phyloP scores from a whole-genome alignment of 306 rosid genomes.

The Quercus wislizeni region DNA sequence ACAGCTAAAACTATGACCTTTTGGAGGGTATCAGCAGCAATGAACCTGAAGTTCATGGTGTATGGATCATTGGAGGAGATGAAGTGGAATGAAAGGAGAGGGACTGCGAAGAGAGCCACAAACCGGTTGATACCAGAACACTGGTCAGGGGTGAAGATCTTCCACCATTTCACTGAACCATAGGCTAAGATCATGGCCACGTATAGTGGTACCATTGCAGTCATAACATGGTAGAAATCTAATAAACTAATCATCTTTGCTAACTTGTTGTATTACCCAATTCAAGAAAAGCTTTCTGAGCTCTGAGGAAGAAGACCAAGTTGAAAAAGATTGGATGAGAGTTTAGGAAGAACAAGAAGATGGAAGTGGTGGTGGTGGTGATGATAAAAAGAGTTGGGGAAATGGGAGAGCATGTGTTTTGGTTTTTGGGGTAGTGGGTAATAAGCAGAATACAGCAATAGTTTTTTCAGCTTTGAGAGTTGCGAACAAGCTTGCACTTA shows the following conservation, averaged over 20 bases:
- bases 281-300: not conserved
- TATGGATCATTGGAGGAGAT: constrained; percentile 80
- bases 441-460: constrained; percentile 32
- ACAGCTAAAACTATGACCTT: constrained; percentile 61
- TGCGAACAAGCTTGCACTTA: constrained; percentile 47
- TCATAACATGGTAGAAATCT: constrained; percentile 92
- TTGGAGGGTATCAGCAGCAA: constrained; percentile 84
- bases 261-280: not conserved
- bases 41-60: constrained; percentile 71
- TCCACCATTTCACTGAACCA: constrained; percentile 97
- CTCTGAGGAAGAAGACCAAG: not conserved
- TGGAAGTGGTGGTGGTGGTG: constrained; percentile 24
- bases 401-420: constrained; percentile 61
- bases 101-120: constrained; percentile 89
- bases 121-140: constrained; percentile 91
- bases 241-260: constrained; percentile 56
- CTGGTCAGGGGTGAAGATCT: constrained; percentile 86
- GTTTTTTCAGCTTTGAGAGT: constrained; percentile 58
- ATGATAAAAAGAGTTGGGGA: constrained; percentile 39
- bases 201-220: constrained; percentile 88
- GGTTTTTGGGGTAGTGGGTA: constrained; percentile 48
- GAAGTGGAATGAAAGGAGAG: constrained; percentile 86
- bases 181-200: constrained; percentile 91
- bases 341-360: constrained; percentile 17
- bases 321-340: not conserved